Evolutionary conservation across 2,329 filamentous ascomycete species (phyloP), one percentile per base, ranked within the genome.

Genomic region (Penicillium hesseltinei): DNA sequence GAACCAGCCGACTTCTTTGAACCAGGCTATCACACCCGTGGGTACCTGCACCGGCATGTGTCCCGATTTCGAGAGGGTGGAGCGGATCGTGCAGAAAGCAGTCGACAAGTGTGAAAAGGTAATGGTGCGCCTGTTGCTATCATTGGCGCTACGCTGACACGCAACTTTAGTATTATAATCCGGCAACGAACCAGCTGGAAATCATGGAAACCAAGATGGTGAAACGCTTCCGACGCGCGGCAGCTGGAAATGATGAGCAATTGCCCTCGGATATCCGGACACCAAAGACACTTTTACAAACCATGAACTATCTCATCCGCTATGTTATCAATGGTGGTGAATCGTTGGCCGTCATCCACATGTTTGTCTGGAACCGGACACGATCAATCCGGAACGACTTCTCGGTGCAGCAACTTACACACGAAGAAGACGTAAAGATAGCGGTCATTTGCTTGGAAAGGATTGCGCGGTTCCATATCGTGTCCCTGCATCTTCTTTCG

Each of bases 321-420:
- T 68, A 79, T 62, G 72, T 87, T 9, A 72, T 87, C 54, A 77
- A 76, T 40, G 79, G 82, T 29, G 71, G 74, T 23, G 77, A 81
- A 19, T 72, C 76, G 33, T 73, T 85, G 50, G 78, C 75, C 1
- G 69, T 77, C n/a, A 79, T 86, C 13, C 83, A 87, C 65, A 81
- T 82, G 59, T 88, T 87, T 69, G 79, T 88, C 27, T 88, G 85
- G 85, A 85, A 88, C 67, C 80, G 85, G 19, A 87, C 84, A 35
- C 79, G 85, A 46, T 84, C 83, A 5, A 82, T 88, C 57, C 81
- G 85, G 40, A 88, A 87, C 65, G 85, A 88, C 67, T 84, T 87
- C 50, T 84, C 83, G 2, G 85, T 87, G 21, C 84, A 87, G 68
- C 81, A 84, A 65, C 73, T 86, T 56, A 81, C 80, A 8, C 82